Conservation (phyloP, 371 early-diverging fungal species). For the Mortierella sp. region DNA sequence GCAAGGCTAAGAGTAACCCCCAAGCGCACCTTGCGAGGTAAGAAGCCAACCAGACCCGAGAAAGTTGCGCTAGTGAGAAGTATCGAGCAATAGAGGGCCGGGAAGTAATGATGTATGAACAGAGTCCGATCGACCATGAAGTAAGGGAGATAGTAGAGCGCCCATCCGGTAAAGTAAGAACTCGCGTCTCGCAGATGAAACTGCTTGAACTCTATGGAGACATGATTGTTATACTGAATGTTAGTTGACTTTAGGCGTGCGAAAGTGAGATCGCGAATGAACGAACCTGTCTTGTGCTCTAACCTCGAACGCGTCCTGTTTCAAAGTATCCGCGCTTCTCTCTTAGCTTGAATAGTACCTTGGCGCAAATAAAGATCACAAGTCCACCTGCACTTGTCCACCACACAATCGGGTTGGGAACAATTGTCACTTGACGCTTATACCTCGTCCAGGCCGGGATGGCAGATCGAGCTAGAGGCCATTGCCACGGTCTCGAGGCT, state of each 20-base stretch:
- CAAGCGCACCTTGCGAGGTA: slow-evolving; percentile 12
- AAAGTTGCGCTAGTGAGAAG: slow-evolving; percentile 25
- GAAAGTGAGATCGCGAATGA: too few relatives aligned
- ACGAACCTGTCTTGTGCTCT: too few relatives aligned
- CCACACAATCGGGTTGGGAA: slow-evolving; percentile 36
- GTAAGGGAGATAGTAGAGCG: slow-evolving; percentile 27
- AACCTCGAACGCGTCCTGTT: too few relatives aligned
- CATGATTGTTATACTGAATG: too few relatives aligned
- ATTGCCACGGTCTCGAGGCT: slow-evolving; percentile 8
- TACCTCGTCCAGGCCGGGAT: slow-evolving; percentile 30
- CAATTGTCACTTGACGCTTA: slow-evolving; percentile 19
- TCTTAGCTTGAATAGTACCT: slow-evolving; percentile 5
- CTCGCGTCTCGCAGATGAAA: too few relatives aligned
- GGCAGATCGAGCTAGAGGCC: slow-evolving; percentile 23
- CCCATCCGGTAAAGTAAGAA: slow-evolving; percentile 32
- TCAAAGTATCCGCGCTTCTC: too few relatives aligned
- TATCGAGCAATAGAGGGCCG: slow-evolving; percentile 28
- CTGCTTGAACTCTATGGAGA: too few relatives aligned
- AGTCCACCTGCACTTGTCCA: slow-evolving; percentile 19
- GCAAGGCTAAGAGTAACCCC: not conserved
- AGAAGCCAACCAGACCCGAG: slow-evolving; percentile 14
- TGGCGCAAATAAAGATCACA: not conserved
- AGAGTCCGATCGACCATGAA: slow-evolving; percentile 18
- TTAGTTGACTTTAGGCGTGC: too few relatives aligned
- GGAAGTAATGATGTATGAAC: slow-evolving; percentile 39